Base-by-base conservation (phyloP, 139 green algal genomes). In the Chlamydomonas sphaeroides region DNA sequence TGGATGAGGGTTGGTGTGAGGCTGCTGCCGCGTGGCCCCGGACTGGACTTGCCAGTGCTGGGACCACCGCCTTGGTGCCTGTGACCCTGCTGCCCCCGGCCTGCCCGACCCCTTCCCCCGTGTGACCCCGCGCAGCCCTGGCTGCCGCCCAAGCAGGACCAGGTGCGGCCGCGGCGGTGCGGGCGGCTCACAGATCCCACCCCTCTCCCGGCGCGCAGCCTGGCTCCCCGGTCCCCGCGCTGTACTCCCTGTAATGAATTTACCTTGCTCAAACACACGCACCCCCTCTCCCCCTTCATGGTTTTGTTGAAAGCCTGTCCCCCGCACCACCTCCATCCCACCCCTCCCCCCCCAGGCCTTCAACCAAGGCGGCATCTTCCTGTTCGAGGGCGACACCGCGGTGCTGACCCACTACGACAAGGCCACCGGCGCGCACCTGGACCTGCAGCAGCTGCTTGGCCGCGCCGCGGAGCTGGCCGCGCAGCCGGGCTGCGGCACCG, bases 321-420 rank as follows among this genome's bases (percentile, higher is more conserved):
- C 45, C 45, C 10, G 10, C 14, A 51, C 45, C 10, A 14, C 45
- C 14, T 51, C 45, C 10, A 10, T 21, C 10, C 45, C 7, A 14
- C 25, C 18, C 56, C 25, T 25, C 10, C 30, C 2, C 49, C 14
- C 78, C 68, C 84, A 89, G 87, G 70, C 63, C 7, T 62, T 89
- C 42, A 87, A 91, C 84, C 91, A 96, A 85, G 95, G 94, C 23
- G 95, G 95, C 35, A 82, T 90, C 32, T 90, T 95, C 36, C 74
- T 96, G 21, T 98, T 98, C 66, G 68, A 95, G 21, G 94, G 94
- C 20, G 53, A 88, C 21, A 33, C 67, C 14, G 69, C 88, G 38
- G 78, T 94, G 49, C 92, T 91, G 61, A 84, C 87, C 20, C 90
- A 95, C 80, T 88, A 92, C 62, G 95, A 98, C 69, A 38, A 72